These are phyloP conservation scores for Solanum virginianum DNA, from an alignment of 257 asterid genomes.

Conservation along the genomic window DNA sequence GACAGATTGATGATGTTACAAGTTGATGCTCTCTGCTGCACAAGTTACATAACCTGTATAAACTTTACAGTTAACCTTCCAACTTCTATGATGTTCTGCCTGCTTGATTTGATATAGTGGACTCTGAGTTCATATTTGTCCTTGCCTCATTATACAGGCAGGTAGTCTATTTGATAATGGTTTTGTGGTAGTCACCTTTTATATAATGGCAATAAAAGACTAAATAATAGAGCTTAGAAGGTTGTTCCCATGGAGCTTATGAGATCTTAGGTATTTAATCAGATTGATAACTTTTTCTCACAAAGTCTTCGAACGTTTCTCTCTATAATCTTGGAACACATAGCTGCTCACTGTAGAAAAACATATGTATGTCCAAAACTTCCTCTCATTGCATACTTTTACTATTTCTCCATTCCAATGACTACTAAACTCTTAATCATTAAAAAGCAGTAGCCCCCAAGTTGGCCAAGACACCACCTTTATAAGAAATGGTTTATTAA, in stretches of 20 bases:
- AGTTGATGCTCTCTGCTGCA: background rate
- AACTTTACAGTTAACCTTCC: background rate
- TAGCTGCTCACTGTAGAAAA: background rate
- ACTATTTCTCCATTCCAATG: background rate
- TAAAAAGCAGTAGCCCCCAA: background rate
- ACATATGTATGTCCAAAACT: background rate
- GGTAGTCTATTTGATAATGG: background rate
- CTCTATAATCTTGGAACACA: background rate
- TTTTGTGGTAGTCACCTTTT: background rate
- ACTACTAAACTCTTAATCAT: background rate
- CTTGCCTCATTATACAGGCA: background rate
- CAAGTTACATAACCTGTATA: background rate
- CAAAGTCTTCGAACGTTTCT: background rate
- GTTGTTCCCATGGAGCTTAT: background rate
- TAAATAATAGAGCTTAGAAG: background rate
- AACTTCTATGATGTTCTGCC: background rate
- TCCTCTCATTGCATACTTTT: background rate
- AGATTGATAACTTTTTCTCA: background rate
- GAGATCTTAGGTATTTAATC: background rate
- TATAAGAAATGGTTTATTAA: too few relatives aligned
- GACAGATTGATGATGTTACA: background rate
- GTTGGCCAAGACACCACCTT: background rate
- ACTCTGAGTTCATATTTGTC: background rate
- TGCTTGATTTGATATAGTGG: background rate
- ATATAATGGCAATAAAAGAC: background rate